A percentile compares a stretch with the other conserved stretches of the same genome.
Conservation (phyloP, 768 basidiomycete species). For the Lactifluus piperatus region DNA sequence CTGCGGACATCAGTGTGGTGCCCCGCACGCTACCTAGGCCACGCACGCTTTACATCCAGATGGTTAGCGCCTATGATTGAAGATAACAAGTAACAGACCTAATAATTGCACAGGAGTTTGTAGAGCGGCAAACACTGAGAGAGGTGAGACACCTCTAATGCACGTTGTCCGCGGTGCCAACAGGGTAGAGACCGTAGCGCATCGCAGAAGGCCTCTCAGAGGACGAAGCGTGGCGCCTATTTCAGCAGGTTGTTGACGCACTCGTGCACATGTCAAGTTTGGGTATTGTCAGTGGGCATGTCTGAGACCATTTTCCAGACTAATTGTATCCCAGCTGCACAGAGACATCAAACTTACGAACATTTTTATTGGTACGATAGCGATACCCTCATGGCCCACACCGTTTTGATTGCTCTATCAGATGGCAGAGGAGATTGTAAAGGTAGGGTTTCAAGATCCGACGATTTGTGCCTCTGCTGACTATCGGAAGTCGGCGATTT, state of each 20-base stretch:
- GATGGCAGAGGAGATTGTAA: conserved; percentile 81
- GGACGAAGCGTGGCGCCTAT: conserved; percentile 83
- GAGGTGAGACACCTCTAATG: conserved; percentile 42
- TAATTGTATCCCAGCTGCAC: conserved; percentile 41
- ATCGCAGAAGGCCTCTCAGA: conserved; percentile 76
- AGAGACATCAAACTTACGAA: conserved; percentile 90
- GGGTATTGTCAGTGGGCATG: conserved; percentile 55
- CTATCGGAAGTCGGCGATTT: conserved; percentile 73
- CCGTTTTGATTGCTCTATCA: conserved; percentile 24
- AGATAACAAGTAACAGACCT: neutral
- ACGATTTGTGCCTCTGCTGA: neutral
- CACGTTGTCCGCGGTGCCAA: neutral
- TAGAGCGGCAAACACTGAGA: conserved; percentile 82
- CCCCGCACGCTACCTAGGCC: conserved; percentile 8
- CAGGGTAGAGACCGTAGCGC: conserved; percentile 32
- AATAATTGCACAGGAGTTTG: conserved; percentile 56
- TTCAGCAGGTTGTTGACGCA: conserved; percentile 85
- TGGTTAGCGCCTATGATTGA: conserved; percentile 43
- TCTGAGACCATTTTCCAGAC: neutral
- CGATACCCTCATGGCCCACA: neutral
- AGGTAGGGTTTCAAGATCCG: conserved; percentile 32
- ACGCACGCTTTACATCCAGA: conserved; percentile 85
- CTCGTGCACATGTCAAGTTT: conserved; percentile 82
- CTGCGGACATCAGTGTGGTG: conserved; percentile 10
- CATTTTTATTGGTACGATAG: conserved; percentile 77